Evolutionary conservation across 2,329 filamentous ascomycete species (phyloP), one percentile per base, ranked within the genome.

Genomic region (Beauveria scarabaeidicola): DNA sequence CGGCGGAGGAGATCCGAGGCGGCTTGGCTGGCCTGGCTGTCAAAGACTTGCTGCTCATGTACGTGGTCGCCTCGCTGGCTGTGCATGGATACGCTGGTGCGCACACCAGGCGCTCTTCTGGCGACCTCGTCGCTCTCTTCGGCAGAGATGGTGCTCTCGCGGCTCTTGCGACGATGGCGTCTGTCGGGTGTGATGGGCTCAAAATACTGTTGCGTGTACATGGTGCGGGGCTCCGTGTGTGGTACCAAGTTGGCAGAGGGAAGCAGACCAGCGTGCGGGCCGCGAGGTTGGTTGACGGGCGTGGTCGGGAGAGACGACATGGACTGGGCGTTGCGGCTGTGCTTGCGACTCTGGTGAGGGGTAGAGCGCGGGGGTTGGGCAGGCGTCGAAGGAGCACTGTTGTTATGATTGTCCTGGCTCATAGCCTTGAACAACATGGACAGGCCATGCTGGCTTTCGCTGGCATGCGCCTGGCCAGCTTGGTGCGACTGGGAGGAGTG

Each of bases 271-370:
- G 75, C 73, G 52, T 79, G 78, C 44, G 77, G 75, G 43, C 77
- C 78, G 38, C 74, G 72, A 13, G 76, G 73, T 53, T 82, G 80
- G 47, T 78, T 72, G 15, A 83, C 80, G 10, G 91, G 90, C 2
- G 91, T 96, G 6, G 85, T 85, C 8, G 91, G 91, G 5, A 96
- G 77, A 1, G 91, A 94, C 0, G 91, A 95, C 70, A 96, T 78
- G 48, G 90, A 94, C 70, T 95, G 90, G 32, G 86, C 84, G 61
- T 87, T 89, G 65, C 91, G 85, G 19, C 81, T 83, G 70, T 96
- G 91, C 59, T 83, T 84, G 58, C 81, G 76, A 61, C 70, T 79
- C 68, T 76, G 80, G 71, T 73, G 80, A 62, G 71, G 76, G 27
- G 70, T 75, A 63, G 70, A 75, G 60, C 75, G 81, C 70, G 73